Conservation (phyloP, 1,284 basidiomycete species). For the Ustilago sp. region DNA sequence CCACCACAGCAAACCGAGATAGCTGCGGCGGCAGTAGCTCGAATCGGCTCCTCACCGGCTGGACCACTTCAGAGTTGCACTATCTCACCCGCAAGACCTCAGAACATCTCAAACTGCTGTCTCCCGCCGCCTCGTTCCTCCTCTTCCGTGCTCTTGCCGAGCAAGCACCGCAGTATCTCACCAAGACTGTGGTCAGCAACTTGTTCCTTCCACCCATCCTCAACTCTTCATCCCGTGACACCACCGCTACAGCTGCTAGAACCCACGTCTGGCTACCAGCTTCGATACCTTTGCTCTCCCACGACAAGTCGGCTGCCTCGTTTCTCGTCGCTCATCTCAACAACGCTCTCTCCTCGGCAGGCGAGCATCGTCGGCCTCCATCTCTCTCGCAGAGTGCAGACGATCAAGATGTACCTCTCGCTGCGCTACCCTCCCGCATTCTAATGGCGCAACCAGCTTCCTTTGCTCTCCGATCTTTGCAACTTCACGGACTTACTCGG, state of each 20-base stretch:
- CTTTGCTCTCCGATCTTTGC: conserved; percentile 38
- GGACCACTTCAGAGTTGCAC: conserved; percentile 41
- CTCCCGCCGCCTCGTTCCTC: conserved; percentile 29
- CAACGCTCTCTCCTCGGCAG: conserved; percentile 10
- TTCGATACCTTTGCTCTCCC: conserved; percentile 36
- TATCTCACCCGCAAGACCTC: conserved; percentile 37
- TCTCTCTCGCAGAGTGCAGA: conserved; percentile 4
- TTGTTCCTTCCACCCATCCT: conserved; percentile 40
- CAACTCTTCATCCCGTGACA: neutral
- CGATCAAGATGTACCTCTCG: conserved; percentile 15
- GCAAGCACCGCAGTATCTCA: conserved; percentile 28
- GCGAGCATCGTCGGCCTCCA: neutral
- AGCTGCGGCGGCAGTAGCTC: neutral
- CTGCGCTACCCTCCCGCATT: conserved; percentile 16
- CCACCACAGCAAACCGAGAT: neutral
- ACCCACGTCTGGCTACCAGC: conserved; percentile 43
- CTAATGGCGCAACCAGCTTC: conserved; percentile 12
- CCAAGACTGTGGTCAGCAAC: conserved; percentile 28
- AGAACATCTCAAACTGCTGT: conserved; percentile 39
- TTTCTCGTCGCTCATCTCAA: conserved; percentile 31
- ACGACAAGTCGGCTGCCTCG: conserved; percentile 33
- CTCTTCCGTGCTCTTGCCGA: conserved; percentile 29
- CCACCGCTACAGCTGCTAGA: conserved; percentile 13
- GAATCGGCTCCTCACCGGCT: conserved; percentile 25
- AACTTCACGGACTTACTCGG: conserved; percentile 42